Percentiles rank a stretch among this genome's conserved stretches.
Evolutionary conservation across 768 basidiomycete genomes (phyloP).

Genomic region (Pulveroboletus sp.): DNA sequence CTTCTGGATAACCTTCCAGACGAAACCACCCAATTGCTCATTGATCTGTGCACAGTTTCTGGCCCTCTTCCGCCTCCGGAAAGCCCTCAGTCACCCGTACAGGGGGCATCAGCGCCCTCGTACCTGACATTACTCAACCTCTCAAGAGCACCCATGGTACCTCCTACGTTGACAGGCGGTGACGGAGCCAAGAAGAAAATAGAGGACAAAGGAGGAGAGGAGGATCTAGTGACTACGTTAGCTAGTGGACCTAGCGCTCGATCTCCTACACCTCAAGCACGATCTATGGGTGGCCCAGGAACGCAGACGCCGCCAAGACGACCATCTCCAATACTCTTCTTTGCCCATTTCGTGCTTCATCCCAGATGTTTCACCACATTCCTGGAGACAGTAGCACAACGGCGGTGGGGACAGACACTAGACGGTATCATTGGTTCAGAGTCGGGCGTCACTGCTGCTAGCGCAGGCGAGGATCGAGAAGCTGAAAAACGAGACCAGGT

Average conservation of each 20-base stretch:
- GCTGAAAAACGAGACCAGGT: conserved; percentile 64
- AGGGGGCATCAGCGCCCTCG: conserved; percentile 42
- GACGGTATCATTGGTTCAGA: conserved; percentile 30
- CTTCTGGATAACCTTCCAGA: conserved; percentile 78
- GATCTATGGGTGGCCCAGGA: conserved; percentile 5
- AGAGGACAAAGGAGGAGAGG: conserved; percentile 15
- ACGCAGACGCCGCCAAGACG: conserved; percentile 39
- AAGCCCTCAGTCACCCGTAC: conserved; percentile 18
- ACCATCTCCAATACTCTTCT: conserved; percentile 83
- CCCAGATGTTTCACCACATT: conserved; percentile 78
- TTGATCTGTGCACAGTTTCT: conserved; percentile 81
- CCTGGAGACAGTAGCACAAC: conserved; percentile 77
- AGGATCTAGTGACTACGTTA: conserved; percentile 12
- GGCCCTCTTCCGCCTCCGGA: conserved; percentile 39
- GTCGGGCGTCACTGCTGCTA: conserved; percentile 6
- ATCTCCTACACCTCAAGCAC: conserved; percentile 5
- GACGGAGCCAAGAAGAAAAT: conserved; percentile 21
- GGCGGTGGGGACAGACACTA: conserved; percentile 76
- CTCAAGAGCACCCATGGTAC: conserved; percentile 48
- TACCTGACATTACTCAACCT: conserved; percentile 80
- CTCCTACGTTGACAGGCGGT: conserved; percentile 37
- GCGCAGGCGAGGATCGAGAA: conserved; percentile 38
- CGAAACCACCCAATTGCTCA: conserved; percentile 86
- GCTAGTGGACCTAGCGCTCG: conserved; percentile 28
- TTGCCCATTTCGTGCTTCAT: conserved; percentile 92